Conservation (phyloP, 2,329 filamentous ascomycete species). For the Hortaea werneckii region DNA sequence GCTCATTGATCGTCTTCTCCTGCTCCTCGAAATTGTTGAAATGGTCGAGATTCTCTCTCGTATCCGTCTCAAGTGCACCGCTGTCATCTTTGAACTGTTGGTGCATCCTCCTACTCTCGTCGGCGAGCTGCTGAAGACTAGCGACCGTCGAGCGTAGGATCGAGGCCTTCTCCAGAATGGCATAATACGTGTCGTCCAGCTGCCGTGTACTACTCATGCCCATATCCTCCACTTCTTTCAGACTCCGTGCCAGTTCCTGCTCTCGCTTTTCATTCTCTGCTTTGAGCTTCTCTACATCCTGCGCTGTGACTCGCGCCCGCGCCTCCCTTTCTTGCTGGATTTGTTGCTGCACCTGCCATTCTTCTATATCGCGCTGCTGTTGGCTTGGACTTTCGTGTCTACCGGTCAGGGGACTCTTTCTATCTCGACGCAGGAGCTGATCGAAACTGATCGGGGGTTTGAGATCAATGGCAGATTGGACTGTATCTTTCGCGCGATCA, state of each 20-base stretch:
- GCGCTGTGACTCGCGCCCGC: conserved; percentile 23
- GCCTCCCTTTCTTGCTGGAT: conserved; percentile 7
- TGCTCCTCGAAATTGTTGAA: conserved; percentile 57
- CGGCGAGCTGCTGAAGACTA: conserved; percentile 57
- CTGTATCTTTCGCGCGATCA: conserved; percentile 27
- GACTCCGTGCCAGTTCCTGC: conserved; percentile 29
- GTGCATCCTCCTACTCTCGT: conserved; percentile 40
- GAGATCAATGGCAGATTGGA: conserved; percentile 36
- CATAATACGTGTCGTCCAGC: conserved; percentile 66
- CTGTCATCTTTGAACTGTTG: conserved; percentile 48
- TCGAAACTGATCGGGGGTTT: conserved; percentile 36
- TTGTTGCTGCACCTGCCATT: conserved; percentile 12
- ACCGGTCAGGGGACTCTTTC: conserved; percentile 17
- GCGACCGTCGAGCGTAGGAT: conserved; percentile 54
- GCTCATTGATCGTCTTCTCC: conserved; percentile 49
- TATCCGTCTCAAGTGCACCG: conserved; percentile 49
- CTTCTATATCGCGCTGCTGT: conserved; percentile 6
- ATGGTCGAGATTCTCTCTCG: conserved; percentile 48
- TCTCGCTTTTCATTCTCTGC: conserved; percentile 29
- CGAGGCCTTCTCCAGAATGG: conserved; percentile 58
- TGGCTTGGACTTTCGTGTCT: conserved; percentile 11
- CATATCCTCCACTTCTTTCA: conserved; percentile 40
- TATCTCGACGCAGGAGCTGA: conserved; percentile 28
- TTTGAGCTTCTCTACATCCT: conserved; percentile 31
- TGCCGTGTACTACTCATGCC: conserved; percentile 53